Evolutionary conservation across 495 filamentous ascomycete species (phyloP).

Genomic region (Talaromyces liani): DNA sequence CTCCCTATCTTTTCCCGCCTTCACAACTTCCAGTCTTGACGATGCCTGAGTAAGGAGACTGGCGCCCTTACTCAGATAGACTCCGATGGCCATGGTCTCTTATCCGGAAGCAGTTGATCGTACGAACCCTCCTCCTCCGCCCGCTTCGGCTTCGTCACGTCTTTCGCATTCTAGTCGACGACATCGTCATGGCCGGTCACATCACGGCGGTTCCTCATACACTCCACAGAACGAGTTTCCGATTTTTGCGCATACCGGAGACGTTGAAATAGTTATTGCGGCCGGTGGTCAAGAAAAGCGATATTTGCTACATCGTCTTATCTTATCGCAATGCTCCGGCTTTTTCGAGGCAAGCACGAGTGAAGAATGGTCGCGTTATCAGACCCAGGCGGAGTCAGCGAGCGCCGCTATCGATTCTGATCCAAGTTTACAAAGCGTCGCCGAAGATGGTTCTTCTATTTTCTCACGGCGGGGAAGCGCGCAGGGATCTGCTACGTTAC

Average conservation of each 20-base stretch:
- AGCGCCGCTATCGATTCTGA: slow-evolving; percentile 19
- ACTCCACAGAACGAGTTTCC: slow-evolving; percentile 84
- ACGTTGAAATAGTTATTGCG: slow-evolving; percentile 79
- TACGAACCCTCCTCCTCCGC: slow-evolving; percentile 38
- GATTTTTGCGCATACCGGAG: slow-evolving; percentile 79
- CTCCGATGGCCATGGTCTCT: slow-evolving; percentile 54
- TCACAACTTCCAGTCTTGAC: not conserved
- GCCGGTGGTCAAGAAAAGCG: slow-evolving; percentile 66
- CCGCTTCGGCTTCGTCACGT: slow-evolving; percentile 56
- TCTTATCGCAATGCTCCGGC: slow-evolving; percentile 78
- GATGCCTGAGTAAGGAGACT: slow-evolving; percentile 4
- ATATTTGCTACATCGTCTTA: slow-evolving; percentile 79
- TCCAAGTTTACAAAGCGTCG: slow-evolving; percentile 46
- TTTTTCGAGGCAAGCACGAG: slow-evolving; percentile 89
- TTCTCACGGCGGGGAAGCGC: slow-evolving; percentile 29
- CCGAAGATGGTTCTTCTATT: slow-evolving; percentile 43
- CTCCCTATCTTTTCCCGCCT: not conserved
- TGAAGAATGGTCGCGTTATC: slow-evolving; percentile 72
- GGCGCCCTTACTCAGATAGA: slow-evolving; percentile 8
- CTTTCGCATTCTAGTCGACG: slow-evolving; percentile 47
- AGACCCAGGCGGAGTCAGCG: slow-evolving; percentile 14
- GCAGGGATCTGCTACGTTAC: slow-evolving; percentile 17
- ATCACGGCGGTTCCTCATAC: slow-evolving; percentile 66
- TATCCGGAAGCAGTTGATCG: slow-evolving; percentile 58
- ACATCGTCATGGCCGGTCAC: slow-evolving; percentile 71